Conservation (phyloP, 1,139 yeast genomes). For the Yamadazyma sp. region DNA sequence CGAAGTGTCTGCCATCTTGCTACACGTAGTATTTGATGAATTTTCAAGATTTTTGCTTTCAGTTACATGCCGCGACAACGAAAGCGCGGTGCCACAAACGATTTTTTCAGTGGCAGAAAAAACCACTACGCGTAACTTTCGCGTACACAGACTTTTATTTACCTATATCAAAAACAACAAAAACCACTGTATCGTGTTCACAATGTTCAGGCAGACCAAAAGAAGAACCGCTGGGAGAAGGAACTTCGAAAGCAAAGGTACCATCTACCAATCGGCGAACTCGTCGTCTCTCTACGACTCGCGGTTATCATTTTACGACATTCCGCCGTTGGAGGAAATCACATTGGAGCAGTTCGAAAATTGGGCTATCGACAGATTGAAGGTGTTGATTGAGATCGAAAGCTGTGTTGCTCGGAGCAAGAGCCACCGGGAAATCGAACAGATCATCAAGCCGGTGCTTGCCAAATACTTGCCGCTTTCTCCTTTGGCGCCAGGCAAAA, state of each 20-base stretch:
- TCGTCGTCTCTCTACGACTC: conserved; percentile 13
- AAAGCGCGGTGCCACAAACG: no score
- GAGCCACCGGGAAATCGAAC: conserved; percentile 63
- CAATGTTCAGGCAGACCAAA: conserved; percentile 74
- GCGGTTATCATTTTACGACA: conserved; percentile 65
- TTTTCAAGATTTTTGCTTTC: no score
- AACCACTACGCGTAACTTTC: no score
- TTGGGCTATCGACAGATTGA: conserved; percentile 93
- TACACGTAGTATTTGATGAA: no score
- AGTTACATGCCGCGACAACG: no score
- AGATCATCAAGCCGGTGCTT: conserved; percentile 63
- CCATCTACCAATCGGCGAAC: conserved; percentile 36
- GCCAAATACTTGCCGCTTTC: conserved; percentile 65
- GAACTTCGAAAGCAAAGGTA: conserved; percentile 51
- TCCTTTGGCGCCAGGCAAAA: conserved; percentile 24
- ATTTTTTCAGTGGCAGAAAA: no score
- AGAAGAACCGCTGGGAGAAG: conserved; percentile 75
- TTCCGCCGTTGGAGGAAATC: conserved; percentile 81
- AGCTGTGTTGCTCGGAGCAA: conserved; percentile 68
- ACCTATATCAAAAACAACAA: no score
- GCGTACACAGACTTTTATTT: not conserved
- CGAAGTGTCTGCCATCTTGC: conserved; percentile 20
- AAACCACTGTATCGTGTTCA: not conserved
- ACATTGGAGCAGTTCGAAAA: conserved; percentile 88
- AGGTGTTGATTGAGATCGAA: conserved; percentile 82